Base-by-base conservation (phyloP, 2,329 filamentous ascomycete genomes). In the Ascochyta lentis region DNA sequence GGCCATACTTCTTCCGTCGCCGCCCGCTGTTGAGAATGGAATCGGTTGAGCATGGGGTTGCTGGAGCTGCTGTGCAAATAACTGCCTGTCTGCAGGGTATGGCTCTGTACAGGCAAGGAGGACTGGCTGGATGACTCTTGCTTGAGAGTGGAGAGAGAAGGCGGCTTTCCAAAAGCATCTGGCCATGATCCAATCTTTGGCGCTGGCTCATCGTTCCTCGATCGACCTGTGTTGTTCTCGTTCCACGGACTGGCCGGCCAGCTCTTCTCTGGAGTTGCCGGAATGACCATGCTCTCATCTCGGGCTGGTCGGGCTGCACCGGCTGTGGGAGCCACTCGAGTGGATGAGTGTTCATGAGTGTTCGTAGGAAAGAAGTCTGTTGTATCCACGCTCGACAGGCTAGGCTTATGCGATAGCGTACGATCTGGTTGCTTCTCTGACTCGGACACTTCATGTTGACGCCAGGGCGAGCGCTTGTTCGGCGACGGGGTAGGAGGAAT, bases 291-390 rank as follows among this genome's bases (percentile, higher is more conserved):
- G 6, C 63, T 65, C 7, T 70, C 64, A 10, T 27, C 51, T 50
- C 22, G 60, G 54, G 1, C 26, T 15, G 56, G 40, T 10, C 51
- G 60, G 31, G 49, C 45, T 16, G 60, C 59, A 29, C 57, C 55
- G 13, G 41, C 40, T 19, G 56, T 58, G 3, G 72, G 72, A 4
- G 70, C 71, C 16, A 71, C 46, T 29, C 72, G 63, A 15, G 72
- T 75, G n/a, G 71, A 71, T 12, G 75, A 77, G 59, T 76, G 70
- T 58, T 77, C 74, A 29, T 77, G 73, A 9, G 76, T 73, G 42
- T 77, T 77, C 8, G 62, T 72, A 9, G 76, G 76, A 39, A 78
- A 78, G 64, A 78, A 78, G 53, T 77, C 75, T 22, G 70, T 73
- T 6, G 76, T 78, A 44, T 74, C 72, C 38, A 77, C 69, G 52